Evolutionary conservation across 148 eudicot genomes (phyloP), one percentile per base, ranked within the genome.

Genomic region (Nepenthes gracilis): DNA sequence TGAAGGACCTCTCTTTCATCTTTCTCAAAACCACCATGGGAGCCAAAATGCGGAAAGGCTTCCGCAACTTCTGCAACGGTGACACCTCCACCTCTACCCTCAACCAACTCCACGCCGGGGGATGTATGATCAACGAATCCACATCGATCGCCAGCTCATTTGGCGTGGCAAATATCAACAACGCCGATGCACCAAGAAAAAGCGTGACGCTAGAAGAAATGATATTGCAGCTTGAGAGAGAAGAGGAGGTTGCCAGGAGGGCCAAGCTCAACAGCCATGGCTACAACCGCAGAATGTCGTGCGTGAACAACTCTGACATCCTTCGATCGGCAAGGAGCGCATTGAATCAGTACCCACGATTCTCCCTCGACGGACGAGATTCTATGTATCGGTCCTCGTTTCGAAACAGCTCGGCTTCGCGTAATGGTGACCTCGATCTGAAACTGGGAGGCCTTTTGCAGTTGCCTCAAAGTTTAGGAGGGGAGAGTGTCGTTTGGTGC

Each of bases 401-500:
- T 63, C 74, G 76, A 14, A 78, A 76, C 14, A 59, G 61, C 51
- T 47, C 56, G 40, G 45, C 60, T n/a, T 54, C 56, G 33, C 14
- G 47, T 1, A 72, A 63, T 35, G 66, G 74, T 8, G 32, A 32
- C 12, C 36, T 57, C 0, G 56, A 51, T 33, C 35, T 74, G 43
- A 70, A 64, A 34, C 63, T 36, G 12, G 77, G 71, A 47, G 69
- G 66, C 56, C 58, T 58, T 1, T 11, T 59, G 50, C 64, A 66
- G 55, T 61, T 78, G 77, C 92, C 91, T 1, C 62, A 68, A 50
- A 78, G 62, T 67, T 36, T 85, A 32, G 90, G 76, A 59, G 97
- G 96, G 36, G 94, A 88, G 72, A 78, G 80, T 49, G 97, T 92
- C 35, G 74, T 88, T 15, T 92, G 97, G 97, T 88, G 97, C 61